Conservation (phyloP, 192 early-diverging fungal species). For the Backusella psychrophila region DNA sequence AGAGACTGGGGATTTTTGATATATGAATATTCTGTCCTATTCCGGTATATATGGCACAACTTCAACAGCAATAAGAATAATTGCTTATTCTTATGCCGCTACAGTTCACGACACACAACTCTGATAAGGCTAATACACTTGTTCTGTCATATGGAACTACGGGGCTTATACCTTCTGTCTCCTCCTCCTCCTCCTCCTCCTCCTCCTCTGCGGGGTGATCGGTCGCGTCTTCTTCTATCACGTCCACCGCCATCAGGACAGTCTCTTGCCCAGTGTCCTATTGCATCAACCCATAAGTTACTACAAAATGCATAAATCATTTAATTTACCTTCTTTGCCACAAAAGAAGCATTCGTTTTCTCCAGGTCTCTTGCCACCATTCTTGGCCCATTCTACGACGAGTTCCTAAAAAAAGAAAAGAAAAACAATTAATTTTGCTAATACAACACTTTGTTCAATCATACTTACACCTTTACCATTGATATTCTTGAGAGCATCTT, state of each 20-base stretch:
- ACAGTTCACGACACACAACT: not conserved
- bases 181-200: not conserved
- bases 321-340: constrained; percentile 1
- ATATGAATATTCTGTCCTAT: not conserved
- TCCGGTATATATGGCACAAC: not conserved
- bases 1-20: not conserved
- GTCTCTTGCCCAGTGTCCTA: constrained; percentile 47
- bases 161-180: constrained; percentile 28
- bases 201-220: constrained; percentile 6
- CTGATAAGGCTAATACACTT: constrained; percentile 17
- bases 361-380: constrained; percentile 46
- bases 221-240: constrained; percentile 25
- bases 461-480: constrained; percentile 41
- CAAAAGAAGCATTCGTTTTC: constrained; percentile 51
- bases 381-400: constrained; percentile 58
- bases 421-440: not conserved
- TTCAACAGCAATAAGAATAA: not conserved
- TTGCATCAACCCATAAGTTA: no score
- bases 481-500: constrained; percentile 44
- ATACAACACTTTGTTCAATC: not conserved
- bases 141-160: not conserved
- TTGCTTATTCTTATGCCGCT: not conserved
- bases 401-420: constrained; percentile 6
- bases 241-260: constrained; percentile 26
- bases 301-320: no score